Evolutionary conservation across 495 filamentous ascomycete genomes (phyloP).

Genomic region (Letharia lupina): DNA sequence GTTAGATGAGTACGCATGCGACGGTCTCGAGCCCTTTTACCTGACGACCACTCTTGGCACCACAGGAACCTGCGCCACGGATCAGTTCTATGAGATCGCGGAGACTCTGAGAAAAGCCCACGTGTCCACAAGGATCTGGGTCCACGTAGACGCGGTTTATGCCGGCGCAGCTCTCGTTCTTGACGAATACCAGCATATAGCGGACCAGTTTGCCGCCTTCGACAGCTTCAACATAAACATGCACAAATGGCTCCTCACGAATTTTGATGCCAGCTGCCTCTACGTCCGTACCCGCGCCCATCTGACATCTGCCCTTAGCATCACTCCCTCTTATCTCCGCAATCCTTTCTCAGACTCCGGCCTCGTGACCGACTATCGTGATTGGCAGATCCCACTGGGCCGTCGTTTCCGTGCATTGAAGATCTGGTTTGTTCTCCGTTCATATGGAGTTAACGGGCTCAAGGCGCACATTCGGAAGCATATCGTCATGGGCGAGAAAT

Average conservation of each 20-base stretch:
- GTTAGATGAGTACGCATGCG: conserved; percentile 50
- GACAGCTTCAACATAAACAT: conserved; percentile 93
- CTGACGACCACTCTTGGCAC: conserved; percentile 80
- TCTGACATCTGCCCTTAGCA: conserved; percentile 68
- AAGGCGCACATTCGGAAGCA: conserved; percentile 61
- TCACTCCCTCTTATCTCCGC: conserved; percentile 74
- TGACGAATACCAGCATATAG: conserved; percentile 68
- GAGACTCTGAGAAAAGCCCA: conserved; percentile 53
- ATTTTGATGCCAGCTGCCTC: conserved; percentile 85
- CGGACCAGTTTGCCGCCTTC: conserved; percentile 53
- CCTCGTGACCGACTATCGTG: conserved; percentile 89
- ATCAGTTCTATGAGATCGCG: conserved; percentile 67
- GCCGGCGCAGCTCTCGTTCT: conserved; percentile 77
- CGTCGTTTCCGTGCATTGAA: conserved; percentile 87
- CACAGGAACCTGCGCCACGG: conserved; percentile 79
- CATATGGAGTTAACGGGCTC: conserved; percentile 74
- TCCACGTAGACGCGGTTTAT: conserved; percentile 95
- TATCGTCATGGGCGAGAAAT: conserved; percentile 59
- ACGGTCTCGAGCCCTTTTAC: conserved; percentile 76
- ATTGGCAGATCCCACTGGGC: conserved; percentile 97
- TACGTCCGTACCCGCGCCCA: conserved; percentile 67
- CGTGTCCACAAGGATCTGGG: conserved; percentile 52
- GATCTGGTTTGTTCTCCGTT: conserved; percentile 93
- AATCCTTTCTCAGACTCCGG: conserved; percentile 74
- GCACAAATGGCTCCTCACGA: conserved; percentile 96